phyloP scores from a whole-genome alignment of 2,329 filamentous ascomycete genomes.

The Fusarium sp. region DNA sequence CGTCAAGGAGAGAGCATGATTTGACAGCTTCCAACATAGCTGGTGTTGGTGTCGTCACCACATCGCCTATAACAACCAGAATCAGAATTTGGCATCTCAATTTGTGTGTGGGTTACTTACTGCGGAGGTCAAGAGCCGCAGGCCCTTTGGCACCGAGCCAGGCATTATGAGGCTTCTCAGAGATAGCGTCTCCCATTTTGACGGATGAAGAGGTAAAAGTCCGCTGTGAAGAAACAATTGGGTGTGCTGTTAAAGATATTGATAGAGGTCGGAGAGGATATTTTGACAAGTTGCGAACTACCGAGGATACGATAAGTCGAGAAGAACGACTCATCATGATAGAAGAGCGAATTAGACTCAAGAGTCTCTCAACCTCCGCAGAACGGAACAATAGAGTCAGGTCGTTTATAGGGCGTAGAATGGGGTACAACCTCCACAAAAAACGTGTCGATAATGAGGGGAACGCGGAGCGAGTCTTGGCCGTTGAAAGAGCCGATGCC shows the following conservation, averaged over 20 bases:
- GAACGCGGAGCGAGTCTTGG: constrained; percentile 13
- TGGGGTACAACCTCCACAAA: constrained; percentile 21
- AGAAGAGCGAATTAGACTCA: constrained; percentile 2
- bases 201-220: constrained; percentile 22
- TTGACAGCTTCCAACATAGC: constrained; percentile 86
- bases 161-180: constrained; percentile 41
- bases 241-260: background rate
- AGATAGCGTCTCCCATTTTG: constrained; percentile 28
- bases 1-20: constrained; percentile 80
- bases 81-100: constrained; percentile 28
- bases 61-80: constrained; percentile 53
- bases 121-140: constrained; percentile 54
- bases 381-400: constrained; percentile 6
- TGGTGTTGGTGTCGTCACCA: constrained; percentile 77
- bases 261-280: background rate
- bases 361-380: constrained; percentile 5
- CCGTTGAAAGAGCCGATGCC: constrained; percentile 20
- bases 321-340: constrained; percentile 15
- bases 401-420: background rate
- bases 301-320: constrained; percentile 8
- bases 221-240: background rate
- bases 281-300: constrained; percentile 1
- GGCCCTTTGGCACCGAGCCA: constrained; percentile 53
- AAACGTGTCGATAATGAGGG: constrained; percentile 20
- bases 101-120: constrained; percentile 41